Evolutionary conservation across 108 stramenopile species (phyloP), one percentile per base, ranked within the genome.

Genomic region (Cylindrotheca closterium): DNA sequence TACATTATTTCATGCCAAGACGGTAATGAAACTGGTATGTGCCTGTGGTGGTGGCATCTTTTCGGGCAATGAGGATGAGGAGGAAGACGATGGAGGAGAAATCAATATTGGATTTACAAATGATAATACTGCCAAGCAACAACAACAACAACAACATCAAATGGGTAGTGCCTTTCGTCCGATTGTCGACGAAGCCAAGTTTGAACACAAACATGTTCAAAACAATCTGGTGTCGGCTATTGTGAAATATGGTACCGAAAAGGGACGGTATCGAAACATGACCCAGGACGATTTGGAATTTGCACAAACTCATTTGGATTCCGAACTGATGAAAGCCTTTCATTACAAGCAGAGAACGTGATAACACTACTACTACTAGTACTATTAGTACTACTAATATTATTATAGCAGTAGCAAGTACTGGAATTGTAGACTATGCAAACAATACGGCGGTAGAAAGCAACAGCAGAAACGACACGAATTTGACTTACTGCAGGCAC

Each of bases 221-320:
- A 85, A 83, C 55, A 82, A 85, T 30, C 74, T 86, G 55, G 74
- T 88, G 1, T 57, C 69, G 26, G 88, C 92, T 21, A 78, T 87
- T 79, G 28, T 89, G 24, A 67, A 82, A 49, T 93, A 93, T 59
- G 89, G 89, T 4, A 79, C 58, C 18, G 77, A 81, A n/a, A 52
- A 55, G 2, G 68, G 74, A 42, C 69, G 88, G 27, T 67, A 71
- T 28, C 67, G 65, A 19, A 73, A 68, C 34, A 75, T 83, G 59
- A 71, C 82, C 22, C 60, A 32, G 5, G 67, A 75, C 3, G 91
- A 92, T 63, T 55, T 78, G 53, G 25, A 47, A 22, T 88, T 71
- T 73, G 75, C 81, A 1, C 46, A 66, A 30, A 47, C 48, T 17
- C 48, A 60, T 47, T 54, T 89, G 55, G 70, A 84, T 74, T 58